A percentile compares a stretch with the other conserved stretches of the same genome.
Conservation (phyloP, 139 green algal species). For the Astrephomene gubernaculifera region DNA sequence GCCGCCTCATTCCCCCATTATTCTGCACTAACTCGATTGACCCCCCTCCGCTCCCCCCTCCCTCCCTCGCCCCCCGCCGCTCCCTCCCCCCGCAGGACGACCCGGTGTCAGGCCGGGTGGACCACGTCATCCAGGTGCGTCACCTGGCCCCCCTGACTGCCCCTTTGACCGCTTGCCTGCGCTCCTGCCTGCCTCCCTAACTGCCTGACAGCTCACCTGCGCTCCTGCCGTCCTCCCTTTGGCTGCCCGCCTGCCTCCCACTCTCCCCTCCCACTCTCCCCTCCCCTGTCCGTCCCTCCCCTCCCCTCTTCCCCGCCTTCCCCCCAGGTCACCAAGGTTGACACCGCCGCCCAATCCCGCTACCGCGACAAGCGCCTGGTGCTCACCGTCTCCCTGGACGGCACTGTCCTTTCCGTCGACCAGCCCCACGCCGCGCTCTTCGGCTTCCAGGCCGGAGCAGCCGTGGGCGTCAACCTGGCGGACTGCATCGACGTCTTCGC, state of each 20-base stretch:
- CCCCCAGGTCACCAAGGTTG: conserved; percentile 11
- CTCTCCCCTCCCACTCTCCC: too few species aligned
- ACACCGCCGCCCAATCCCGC: background rate
- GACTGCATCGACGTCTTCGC: conserved; percentile 47
- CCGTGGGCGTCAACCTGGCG: conserved; percentile 33
- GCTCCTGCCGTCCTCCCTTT: too few species aligned
- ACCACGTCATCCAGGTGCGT: conserved; percentile 55
- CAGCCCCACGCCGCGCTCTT: background rate
- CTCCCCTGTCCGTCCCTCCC: background rate
- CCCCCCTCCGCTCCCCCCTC: too few species aligned
- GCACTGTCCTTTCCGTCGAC: background rate
- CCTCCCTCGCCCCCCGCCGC: too few species aligned
- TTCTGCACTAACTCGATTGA: too few species aligned
- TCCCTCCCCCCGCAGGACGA: conserved; percentile 17
- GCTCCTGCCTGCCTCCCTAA: too few species aligned
- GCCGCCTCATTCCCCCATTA: too few species aligned
- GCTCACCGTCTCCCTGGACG: background rate
- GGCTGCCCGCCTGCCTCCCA: too few species aligned
- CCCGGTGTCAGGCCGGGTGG: background rate
- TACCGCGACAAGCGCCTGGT: background rate
- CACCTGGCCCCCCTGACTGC: too few species aligned
- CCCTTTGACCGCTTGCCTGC: too few species aligned
- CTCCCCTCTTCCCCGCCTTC: background rate
- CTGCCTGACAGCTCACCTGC: too few species aligned
- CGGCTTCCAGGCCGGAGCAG: background rate